phyloP scores from a whole-genome alignment of 78 protist species.

The Trichosphaerium sp. region DNA sequence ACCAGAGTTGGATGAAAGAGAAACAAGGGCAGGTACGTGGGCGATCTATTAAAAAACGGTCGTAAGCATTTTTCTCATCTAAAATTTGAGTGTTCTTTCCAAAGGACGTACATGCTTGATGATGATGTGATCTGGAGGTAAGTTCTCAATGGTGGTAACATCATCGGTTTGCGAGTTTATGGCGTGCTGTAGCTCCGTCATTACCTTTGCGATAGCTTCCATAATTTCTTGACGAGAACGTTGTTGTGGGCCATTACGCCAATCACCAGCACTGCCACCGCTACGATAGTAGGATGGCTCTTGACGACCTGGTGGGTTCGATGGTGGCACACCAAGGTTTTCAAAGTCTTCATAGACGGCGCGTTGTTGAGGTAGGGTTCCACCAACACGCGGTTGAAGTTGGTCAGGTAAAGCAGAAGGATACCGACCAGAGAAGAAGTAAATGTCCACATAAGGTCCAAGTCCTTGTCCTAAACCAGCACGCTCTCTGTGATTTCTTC shows the following conservation, averaged over 20 bases:
- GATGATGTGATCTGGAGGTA: no score
- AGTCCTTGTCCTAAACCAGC: no score
- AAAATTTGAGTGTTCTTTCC: no score
- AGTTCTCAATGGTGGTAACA: no score
- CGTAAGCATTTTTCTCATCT: no score
- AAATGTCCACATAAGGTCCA: no score
- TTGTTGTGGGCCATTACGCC: no score
- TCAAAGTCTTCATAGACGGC: slow-evolving; percentile 80
- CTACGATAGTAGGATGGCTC: no score
- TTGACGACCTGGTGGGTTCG: neutral
- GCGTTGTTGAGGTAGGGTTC: slow-evolving; percentile 49
- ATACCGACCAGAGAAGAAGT: slow-evolving; percentile 8
- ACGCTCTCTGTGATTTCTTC: slow-evolving; percentile 48
- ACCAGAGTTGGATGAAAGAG: neutral
- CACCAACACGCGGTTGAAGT: slow-evolving; percentile 66
- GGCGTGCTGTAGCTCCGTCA: neutral
- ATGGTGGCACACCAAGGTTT: slow-evolving; percentile 28
- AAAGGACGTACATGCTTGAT: no score
- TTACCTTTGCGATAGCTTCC: neutral
- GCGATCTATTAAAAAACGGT: slow-evolving; percentile 26
- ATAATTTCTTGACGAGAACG: neutral
- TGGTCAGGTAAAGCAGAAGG: slow-evolving; percentile 62
- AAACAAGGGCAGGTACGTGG: no score
- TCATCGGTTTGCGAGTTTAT: no score
- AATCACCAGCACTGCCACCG: no score